These are phyloP conservation scores for Tetracentron sinense DNA, from an alignment of 164 flowering plant genomes.

Conservation along the genomic window DNA sequence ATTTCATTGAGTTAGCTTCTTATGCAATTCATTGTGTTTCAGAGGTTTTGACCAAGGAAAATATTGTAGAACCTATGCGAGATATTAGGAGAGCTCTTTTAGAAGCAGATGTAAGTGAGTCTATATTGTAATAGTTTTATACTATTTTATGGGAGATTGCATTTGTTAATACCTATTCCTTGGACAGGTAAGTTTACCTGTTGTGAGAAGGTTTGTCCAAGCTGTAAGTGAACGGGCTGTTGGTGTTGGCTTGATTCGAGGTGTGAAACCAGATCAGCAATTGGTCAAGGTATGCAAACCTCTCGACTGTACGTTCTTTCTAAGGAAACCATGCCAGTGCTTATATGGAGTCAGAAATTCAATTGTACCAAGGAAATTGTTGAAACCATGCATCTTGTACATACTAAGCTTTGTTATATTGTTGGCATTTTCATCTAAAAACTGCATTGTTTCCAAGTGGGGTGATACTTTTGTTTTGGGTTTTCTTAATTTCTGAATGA, in stretches of 20 bases:
- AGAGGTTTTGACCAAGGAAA: conserved; percentile 95
- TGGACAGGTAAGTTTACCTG: conserved; percentile 89
- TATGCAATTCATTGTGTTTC: conserved; percentile 19
- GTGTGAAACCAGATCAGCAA: conserved; percentile 96
- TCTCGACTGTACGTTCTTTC: background rate
- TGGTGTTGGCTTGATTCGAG: conserved; percentile 82
- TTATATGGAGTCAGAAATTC: background rate
- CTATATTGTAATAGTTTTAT: background rate
- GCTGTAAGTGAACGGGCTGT: conserved; percentile 87
- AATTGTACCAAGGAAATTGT: background rate
- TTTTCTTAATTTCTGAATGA: too few species aligned
- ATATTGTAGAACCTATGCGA: conserved; percentile 92
- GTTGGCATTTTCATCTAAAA: background rate
- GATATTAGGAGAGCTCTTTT: conserved; percentile 95
- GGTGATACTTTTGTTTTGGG: too few species aligned
- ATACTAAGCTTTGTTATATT: background rate
- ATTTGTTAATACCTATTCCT: background rate
- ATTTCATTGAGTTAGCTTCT: background rate
- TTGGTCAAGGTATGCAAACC: conserved; percentile 71
- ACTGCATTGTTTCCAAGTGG: too few species aligned
- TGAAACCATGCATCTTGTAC: background rate
- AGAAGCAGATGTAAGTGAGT: conserved; percentile 86
- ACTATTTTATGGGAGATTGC: background rate
- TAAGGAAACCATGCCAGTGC: background rate
- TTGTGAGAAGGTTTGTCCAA: conserved; percentile 91